A percentile compares a stretch with the other conserved stretches of the same genome.
Evolutionary conservation across 805 yeast genomes (phyloP).

Genomic region (Candida germanica): DNA sequence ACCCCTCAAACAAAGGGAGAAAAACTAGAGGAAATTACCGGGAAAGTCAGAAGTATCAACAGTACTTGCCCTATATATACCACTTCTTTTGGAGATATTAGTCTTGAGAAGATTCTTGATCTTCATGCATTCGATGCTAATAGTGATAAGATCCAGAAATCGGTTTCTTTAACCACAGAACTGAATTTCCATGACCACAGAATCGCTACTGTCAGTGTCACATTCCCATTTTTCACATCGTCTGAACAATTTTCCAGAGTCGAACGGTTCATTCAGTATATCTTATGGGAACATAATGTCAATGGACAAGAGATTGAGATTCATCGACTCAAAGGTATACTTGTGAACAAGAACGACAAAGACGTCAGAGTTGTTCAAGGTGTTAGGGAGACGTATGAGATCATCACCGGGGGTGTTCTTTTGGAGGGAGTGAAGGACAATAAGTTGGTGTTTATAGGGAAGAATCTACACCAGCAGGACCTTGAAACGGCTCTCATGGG

Average conservation of each 20-base stretch:
- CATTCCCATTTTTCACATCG: conserved; percentile 44
- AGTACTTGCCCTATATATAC: conserved; percentile 61
- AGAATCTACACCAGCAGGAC: conserved; percentile 43
- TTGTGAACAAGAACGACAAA: conserved; percentile 34
- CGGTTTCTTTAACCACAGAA: conserved; percentile 14
- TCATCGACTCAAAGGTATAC: conserved; percentile 78
- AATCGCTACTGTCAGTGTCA: conserved; percentile 31
- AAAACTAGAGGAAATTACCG: conserved; percentile 27
- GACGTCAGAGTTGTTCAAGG: conserved; percentile 74
- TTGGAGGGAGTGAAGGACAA: conserved; percentile 41
- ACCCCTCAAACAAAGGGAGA: conserved; percentile 8
- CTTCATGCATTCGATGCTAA: conserved; percentile 68
- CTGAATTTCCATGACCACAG: conserved; percentile 37
- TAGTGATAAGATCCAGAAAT: conserved; percentile 16
- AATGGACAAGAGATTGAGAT: conserved; percentile 54
- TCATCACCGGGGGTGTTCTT: conserved; percentile 45
- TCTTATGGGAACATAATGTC: conserved; percentile 68
- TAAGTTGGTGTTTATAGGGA: conserved; percentile 76
- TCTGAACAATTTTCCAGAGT: conserved; percentile 41
- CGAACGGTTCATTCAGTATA: conserved; percentile 62
- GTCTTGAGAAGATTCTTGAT: conserved; percentile 64
- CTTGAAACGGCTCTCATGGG: conserved; percentile 14
- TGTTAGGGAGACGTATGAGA: conserved; percentile 88
- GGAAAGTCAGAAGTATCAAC: conserved; percentile 56
- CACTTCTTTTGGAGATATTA: conserved; percentile 73